Conservation (phyloP, 2,329 filamentous ascomycete species). For the Lasiodiplodia sp. region DNA sequence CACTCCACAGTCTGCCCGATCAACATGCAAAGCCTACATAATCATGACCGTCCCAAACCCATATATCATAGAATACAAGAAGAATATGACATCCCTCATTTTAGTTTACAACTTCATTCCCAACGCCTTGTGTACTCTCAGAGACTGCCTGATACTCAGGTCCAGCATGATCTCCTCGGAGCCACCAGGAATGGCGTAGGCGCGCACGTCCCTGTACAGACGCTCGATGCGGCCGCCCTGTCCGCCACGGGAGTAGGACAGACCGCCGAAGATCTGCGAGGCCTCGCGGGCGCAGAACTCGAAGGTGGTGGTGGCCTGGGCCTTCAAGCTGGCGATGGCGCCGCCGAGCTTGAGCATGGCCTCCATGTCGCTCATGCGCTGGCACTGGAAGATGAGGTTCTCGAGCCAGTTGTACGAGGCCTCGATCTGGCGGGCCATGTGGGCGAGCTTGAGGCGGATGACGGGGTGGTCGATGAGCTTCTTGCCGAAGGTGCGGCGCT, state of each 20-base stretch:
- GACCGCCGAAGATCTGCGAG: slow-evolving; percentile 94
- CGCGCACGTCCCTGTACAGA: slow-evolving; percentile 91
- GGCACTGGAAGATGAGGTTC: slow-evolving; percentile 90
- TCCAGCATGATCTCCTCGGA: slow-evolving; percentile 99
- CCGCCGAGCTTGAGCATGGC: slow-evolving; percentile 96
- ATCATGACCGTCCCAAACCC: background rate
- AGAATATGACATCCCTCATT: background rate
- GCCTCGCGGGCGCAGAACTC: slow-evolving; percentile 98
- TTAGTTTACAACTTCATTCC: slow-evolving; percentile 89
- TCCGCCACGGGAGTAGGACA: slow-evolving; percentile 90
- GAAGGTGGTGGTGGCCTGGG: slow-evolving; percentile 91
- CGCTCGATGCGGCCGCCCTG: slow-evolving; percentile 96
- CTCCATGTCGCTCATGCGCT: slow-evolving; percentile 91
- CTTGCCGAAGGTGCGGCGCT: slow-evolving; percentile 96
- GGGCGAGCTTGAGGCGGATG: slow-evolving; percentile 95
- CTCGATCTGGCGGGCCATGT: slow-evolving; percentile 98
- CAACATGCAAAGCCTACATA: background rate
- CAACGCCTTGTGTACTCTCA: slow-evolving; percentile 86
- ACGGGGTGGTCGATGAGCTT: slow-evolving; percentile 96
- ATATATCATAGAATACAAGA: slow-evolving; percentile 18
- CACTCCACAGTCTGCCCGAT: too few species aligned
- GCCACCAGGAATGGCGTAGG: slow-evolving; percentile 93
- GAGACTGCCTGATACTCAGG: slow-evolving; percentile 87
- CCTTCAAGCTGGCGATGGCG: slow-evolving; percentile 92
- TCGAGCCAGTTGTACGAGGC: slow-evolving; percentile 97